These are phyloP conservation scores for Penicillium fimorum DNA, from an alignment of 495 filamentous ascomycete genomes.

Conservation along the genomic window DNA sequence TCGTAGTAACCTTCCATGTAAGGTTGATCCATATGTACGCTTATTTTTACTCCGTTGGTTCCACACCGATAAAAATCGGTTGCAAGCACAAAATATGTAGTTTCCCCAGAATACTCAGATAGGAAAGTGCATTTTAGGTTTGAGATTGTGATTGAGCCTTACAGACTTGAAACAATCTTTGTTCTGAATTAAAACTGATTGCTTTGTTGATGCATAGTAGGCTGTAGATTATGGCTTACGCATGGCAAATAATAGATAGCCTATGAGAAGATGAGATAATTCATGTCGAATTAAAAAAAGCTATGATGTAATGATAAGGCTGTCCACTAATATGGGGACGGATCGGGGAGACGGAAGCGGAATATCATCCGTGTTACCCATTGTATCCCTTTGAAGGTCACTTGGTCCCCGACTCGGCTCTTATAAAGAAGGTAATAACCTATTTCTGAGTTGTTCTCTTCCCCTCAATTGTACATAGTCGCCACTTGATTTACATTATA, in stretches of 20 bases:
- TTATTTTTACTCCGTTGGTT: background rate
- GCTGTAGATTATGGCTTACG: background rate
- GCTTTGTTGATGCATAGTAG: background rate
- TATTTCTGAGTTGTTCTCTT: background rate
- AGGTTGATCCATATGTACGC: background rate
- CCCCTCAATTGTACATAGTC: background rate
- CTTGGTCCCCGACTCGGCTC: constrained; percentile 11
- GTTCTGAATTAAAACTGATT: background rate
- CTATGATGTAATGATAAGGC: background rate
- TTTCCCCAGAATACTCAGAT: background rate
- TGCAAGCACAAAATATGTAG: too few species aligned
- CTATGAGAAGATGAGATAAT: background rate
- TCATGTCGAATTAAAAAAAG: background rate
- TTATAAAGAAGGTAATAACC: constrained; percentile 2
- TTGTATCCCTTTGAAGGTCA: constrained; percentile 7
- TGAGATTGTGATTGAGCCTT: background rate
- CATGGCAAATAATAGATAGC: background rate
- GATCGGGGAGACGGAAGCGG: constrained; percentile 30
- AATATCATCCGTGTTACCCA: constrained; percentile 19
- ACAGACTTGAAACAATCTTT: background rate
- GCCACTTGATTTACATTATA: background rate
- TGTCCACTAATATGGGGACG: constrained; percentile 14
- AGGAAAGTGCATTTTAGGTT: background rate
- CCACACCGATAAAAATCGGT: too few species aligned
- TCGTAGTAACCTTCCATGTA: too few species aligned